Percentiles rank a stretch among this genome's conserved stretches.
phyloP scores from a whole-genome alignment of 768 basidiomycete species.

The Amanita rimosa region DNA sequence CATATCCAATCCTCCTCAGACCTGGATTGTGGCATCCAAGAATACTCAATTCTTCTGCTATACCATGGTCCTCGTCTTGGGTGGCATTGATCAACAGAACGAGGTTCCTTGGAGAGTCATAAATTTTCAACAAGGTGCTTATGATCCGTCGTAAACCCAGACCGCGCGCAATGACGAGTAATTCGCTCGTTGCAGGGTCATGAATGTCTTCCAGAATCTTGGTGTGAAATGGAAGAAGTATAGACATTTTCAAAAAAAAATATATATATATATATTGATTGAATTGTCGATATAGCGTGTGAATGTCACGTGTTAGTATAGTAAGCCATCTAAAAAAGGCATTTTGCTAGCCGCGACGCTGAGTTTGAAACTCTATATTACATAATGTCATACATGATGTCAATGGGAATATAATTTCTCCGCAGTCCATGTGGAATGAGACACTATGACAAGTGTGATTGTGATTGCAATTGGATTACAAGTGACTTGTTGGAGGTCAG shows the following conservation, averaged over 20 bases:
- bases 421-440: no score
- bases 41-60: slow-evolving; percentile 86
- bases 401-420: background rate
- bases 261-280: no score
- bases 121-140: slow-evolving; percentile 86
- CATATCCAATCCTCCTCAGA: slow-evolving; percentile 71
- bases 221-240: slow-evolving; percentile 56
- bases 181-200: slow-evolving; percentile 63
- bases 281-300: no score
- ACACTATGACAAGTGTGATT: no score
- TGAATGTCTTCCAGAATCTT: slow-evolving; percentile 56
- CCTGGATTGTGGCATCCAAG: slow-evolving; percentile 88
- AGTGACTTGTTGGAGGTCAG: no score
- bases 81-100: slow-evolving; percentile 79
- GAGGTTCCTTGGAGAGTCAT: slow-evolving; percentile 76
- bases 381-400: no score
- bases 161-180: slow-evolving; percentile 79
- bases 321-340: no score
- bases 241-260: slow-evolving; percentile 38
- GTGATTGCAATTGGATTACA: no score
- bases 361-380: no score
- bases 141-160: slow-evolving; percentile 77
- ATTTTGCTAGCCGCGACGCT: no score
- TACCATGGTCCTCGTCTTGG: slow-evolving; percentile 80
- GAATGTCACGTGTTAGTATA: no score